Evolutionary conservation across 73 alveolate species (phyloP), one percentile per base, ranked within the genome.

Genomic region (Symbiodinium pilosum): DNA sequence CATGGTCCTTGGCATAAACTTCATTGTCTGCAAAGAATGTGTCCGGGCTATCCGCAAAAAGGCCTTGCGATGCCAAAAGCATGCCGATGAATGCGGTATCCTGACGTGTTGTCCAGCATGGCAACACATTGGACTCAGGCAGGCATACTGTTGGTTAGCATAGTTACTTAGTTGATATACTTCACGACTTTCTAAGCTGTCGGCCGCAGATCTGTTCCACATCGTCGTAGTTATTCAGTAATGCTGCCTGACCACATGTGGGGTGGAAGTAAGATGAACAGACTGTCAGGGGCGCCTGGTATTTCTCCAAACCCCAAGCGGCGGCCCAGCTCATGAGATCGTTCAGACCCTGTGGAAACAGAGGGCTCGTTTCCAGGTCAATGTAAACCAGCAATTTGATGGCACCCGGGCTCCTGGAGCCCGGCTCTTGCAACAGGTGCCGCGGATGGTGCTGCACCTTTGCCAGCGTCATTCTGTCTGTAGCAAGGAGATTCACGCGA

Each of bases 171-270:
- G n/a, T n/a, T n/a, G n/a, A n/a, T n/a, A n/a, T 6, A 47, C 59
- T 6, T 47, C 14, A 14, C 59, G 59, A 14, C 14, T 47, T 14
- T 47, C 42, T 52, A 38, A 41, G 68, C 43, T 34, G 41, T 73
- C 39, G 52, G 39, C 97, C 43, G 42, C 84, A 83, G 83, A 91
- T 91, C 54, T 91, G 97, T 51, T 91, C 97, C 97, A 91, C 97
- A 20, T 91, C 97, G 40, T 91, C 97, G 88, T 91, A 91, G 88
- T 91, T 91, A 54, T 69, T 40, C 34, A 91, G 38, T 77, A 91
- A 81, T 9, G 26, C 71, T 26, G 36, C 97, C 97, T 91, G 77
- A 3, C 28, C 6, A n/a, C n/a, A n/a, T 4, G 77, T 26, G 36
- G 77, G 30, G 14, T 9, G 14, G 81, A 28, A 24, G 81, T 38